Evolutionary conservation across 805 yeast species (phyloP), one percentile per base, ranked within the genome.

Genomic region (Grigorovia humatica): DNA sequence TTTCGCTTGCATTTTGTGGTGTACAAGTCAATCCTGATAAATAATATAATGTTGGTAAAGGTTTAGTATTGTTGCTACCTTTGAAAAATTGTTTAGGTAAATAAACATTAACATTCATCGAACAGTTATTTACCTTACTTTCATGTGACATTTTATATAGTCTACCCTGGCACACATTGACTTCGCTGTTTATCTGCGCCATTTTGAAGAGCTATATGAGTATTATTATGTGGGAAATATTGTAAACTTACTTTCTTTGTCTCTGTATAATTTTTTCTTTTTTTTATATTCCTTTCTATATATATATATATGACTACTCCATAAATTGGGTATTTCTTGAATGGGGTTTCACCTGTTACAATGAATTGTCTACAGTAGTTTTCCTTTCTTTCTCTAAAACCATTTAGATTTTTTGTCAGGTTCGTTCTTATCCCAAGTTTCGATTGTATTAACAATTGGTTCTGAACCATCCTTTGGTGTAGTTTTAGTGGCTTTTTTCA

Each of bases 11-110:
- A 65, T 90, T 93, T 71, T 87, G 81, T 47, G 96, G 96, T 1
- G 95, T 82, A 67, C 98, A 91, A 0, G 97, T 88, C 58, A 91
- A 75, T 1, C 99, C 99, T 1, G 96, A 83, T 20, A 91, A 75
- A 63, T 82, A 91, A 56, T 86, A 68, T 54, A 91, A 66, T 0
- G 86, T 87, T 1, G 99, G 98, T 27, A 85, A 69, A 20, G 18
- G 32, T 11, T 44, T 27, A 4, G 17, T 17, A 9, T 20, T 5
- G 30, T 43, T 19, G 9, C n/a, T 43, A 11, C 43, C 29, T 18
- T 60, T 58, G 49, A 59, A 68, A 59, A 74, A 74, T 53, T 72
- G 70, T 62, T 77, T 72, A 46, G 98, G 99, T 40, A 93, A 67
- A 60, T 80, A 91, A 45, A 91, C 78, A 60, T 91, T 93, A 46